Conservation (phyloP, 495 filamentous ascomycete species). For the Aspergillus egyptiacus region DNA sequence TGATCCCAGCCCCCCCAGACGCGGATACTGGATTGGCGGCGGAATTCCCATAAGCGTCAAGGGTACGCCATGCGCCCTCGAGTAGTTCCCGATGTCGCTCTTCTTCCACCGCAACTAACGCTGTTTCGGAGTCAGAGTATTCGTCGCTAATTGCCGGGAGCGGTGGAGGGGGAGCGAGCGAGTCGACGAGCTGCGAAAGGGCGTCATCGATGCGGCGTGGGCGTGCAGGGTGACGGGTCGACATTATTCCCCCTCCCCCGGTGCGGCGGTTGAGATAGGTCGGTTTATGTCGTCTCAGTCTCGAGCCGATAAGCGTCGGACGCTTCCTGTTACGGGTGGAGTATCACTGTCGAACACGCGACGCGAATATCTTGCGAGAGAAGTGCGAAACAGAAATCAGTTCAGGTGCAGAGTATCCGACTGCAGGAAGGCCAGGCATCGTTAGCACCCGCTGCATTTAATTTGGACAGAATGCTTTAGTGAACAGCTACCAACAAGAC, state of each 20-base stretch:
- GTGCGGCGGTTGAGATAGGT: not conserved
- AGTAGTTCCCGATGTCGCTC: conserved; percentile 36
- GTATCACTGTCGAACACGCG: conserved; percentile 2
- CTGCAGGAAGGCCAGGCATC: not conserved
- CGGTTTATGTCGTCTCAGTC: not conserved
- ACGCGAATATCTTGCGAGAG: too few relatives aligned
- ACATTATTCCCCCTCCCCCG: conserved; percentile 28
- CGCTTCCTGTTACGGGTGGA: not conserved
- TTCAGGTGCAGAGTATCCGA: not conserved
- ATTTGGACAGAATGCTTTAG: too few relatives aligned
- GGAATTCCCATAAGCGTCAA: conserved; percentile 28
- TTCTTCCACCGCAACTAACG: conserved; percentile 39
- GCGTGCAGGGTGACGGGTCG: conserved; percentile 31
- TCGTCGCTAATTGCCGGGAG: conserved; percentile 29
- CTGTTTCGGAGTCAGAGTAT: conserved; percentile 40
- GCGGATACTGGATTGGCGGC: conserved; percentile 28
- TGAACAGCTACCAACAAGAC: not conserved
- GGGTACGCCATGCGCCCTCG: conserved; percentile 41
- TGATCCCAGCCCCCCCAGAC: conserved; percentile 19
- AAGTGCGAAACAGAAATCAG: not conserved
- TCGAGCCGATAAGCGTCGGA: not conserved
- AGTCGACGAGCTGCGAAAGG: conserved; percentile 50
- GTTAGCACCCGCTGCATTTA: conserved; percentile 5
- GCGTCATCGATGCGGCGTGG: conserved; percentile 50
- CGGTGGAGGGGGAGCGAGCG: conserved; percentile 38